Evolutionary conservation across 1,284 basidiomycete species (phyloP).

Genomic region (Hemileia vastatrix): DNA sequence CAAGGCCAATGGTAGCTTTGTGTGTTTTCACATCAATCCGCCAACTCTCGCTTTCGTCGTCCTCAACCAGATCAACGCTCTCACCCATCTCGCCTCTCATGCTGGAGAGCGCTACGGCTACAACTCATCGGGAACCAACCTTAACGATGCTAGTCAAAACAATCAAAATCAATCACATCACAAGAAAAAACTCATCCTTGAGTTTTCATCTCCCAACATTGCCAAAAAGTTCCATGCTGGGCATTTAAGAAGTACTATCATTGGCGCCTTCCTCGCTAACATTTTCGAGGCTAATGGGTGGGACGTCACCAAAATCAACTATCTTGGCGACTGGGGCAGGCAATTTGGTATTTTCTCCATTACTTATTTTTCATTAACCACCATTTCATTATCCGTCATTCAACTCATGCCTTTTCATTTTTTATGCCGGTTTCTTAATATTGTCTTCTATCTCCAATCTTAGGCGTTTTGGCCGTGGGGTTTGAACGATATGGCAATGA

Average conservation of each 20-base stretch:
- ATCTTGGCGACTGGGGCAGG: constrained; percentile 53
- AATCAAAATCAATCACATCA: constrained; percentile 46
- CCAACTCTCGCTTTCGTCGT: constrained; percentile 63
- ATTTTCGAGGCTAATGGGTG: constrained; percentile 87
- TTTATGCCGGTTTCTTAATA: not conserved
- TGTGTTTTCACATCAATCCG: constrained; percentile 68
- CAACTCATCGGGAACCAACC: constrained; percentile 15
- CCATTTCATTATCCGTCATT: not conserved
- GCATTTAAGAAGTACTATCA: constrained; percentile 91
- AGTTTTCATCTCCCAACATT: constrained; percentile 96
- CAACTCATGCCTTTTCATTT: not conserved
- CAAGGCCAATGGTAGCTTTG: constrained; percentile 63
- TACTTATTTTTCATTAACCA: not conserved
- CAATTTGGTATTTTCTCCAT: constrained; percentile 43
- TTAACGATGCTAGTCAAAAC: constrained; percentile 25
- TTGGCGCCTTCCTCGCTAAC: constrained; percentile 86
- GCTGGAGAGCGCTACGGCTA: constrained; percentile 22
- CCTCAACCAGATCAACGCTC: constrained; percentile 67
- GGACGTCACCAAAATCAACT: constrained; percentile 85
- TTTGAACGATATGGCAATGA: constrained; percentile 85
- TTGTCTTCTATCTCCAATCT: constrained; percentile 46
- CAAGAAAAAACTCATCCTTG: constrained; percentile 67
- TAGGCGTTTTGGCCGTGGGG: constrained; percentile 80
- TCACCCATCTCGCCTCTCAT: constrained; percentile 52
- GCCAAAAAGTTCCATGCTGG: constrained; percentile 99